Base-by-base conservation (phyloP, 2,329 filamentous ascomycete species). In the Alternaria arborescens region DNA sequence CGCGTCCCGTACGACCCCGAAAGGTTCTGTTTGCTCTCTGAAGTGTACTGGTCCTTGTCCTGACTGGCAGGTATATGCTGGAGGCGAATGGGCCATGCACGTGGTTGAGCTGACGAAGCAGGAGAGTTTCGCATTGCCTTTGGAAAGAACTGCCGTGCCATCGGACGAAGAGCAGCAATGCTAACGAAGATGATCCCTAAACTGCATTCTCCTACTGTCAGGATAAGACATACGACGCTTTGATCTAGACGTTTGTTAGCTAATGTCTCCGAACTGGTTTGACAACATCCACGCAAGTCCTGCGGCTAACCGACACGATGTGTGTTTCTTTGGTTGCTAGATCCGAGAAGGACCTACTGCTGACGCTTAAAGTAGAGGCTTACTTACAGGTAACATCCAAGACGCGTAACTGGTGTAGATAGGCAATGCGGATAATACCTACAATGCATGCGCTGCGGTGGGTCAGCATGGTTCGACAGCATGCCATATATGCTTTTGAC, bases 191-290 rank as follows among this genome's bases (percentile, higher is more conserved):
- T 67, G 47, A 75, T 75, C 5, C 70, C 72, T 3, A 75, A 47
- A 42, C 65, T 70, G 51, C 73, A 74, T 55, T 75, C 73, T n/a
- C 72, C 66, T 8, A 75, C 65, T 12, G 71, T 68, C 26, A 73
- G 48, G 18, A 70, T 69, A 5, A 74, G 67, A 22, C 56, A 65
- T 5, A 67, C 62, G 18, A 72, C 72, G 26, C 44, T 58, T 55
- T 65, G 18, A 50, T 67, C 71, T 75, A 47, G 14, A 30, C 3
- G 1, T 2, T 8, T 24, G 28, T 61, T 24, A 61, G 58, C 22
- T 14, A 8, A 5, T 50, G 8, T 38, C 14, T 26, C 16, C 8
- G 20, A 26, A 14, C 2, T 11, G 3, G 8, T 14, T 18, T 22
- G 5, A 12, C 34, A 20, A 14, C 22, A 38, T 43, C 5, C 4